Conservation (phyloP, 306 rosid genomes). For the Prunus mongolica region DNA sequence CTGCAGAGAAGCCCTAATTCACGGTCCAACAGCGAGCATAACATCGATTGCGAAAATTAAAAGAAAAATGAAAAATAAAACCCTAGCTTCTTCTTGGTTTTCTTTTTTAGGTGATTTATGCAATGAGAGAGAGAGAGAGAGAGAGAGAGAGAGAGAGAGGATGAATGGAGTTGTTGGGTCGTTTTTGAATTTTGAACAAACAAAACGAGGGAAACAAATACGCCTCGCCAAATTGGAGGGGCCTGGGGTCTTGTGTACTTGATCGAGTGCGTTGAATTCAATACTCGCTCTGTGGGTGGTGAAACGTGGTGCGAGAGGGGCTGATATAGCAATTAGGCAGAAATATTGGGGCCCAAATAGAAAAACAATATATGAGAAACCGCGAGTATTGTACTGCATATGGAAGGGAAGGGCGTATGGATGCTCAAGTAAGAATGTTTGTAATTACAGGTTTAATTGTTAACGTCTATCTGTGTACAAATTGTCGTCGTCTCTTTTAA, state of each 20-base stretch:
- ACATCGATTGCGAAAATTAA: conserved; percentile 33
- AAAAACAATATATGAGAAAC: background rate
- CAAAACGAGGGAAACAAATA: conserved; percentile 67
- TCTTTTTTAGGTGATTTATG: conserved; percentile 25
- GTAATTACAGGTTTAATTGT: background rate
- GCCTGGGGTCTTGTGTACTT: background rate
- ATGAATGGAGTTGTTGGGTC: conserved; percentile 42
- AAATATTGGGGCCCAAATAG: background rate
- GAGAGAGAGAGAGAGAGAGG: background rate
- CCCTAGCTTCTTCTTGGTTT: conserved; percentile 17
- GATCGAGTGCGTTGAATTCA: background rate
- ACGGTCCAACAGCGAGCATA: conserved; percentile 47
- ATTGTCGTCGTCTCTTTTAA: background rate
- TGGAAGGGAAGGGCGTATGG: background rate
- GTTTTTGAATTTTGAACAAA: conserved; percentile 67
- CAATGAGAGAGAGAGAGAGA: background rate
- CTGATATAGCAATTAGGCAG: background rate
- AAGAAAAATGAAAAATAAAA: background rate
- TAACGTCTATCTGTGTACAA: background rate
- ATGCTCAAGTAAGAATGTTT: background rate
- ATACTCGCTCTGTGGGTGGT: background rate
- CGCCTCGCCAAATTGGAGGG: background rate
- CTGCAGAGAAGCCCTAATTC: conserved; percentile 41
- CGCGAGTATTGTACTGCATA: background rate
- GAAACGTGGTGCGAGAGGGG: background rate